These are phyloP conservation scores for Bipolaris victoriae DNA, from an alignment of 2,329 filamentous ascomycete genomes.

Conservation along the genomic window DNA sequence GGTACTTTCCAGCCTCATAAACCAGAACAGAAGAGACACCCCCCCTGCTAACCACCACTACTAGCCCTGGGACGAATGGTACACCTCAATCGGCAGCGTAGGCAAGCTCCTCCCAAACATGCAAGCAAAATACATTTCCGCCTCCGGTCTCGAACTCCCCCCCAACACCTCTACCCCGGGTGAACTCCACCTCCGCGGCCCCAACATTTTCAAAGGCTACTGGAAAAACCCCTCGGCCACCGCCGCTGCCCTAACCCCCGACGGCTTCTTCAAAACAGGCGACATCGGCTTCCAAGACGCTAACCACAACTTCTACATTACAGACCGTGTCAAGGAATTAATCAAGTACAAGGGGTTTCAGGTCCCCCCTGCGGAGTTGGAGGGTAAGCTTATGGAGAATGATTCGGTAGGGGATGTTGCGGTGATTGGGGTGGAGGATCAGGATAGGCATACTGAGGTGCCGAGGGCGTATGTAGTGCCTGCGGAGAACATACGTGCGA, in stretches of 20 bases:
- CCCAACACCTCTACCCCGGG: constrained; percentile 58
- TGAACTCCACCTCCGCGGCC: constrained; percentile 71
- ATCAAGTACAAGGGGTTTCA: constrained; percentile 44
- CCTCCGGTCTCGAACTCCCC: constrained; percentile 62
- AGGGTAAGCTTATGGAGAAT: constrained; percentile 36
- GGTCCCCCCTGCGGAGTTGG: constrained; percentile 38
- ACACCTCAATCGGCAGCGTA: constrained; percentile 67
- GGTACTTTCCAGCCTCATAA: constrained; percentile 10
- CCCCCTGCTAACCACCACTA: not conserved
- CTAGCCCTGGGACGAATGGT: constrained; percentile 36
- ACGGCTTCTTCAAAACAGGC: constrained; percentile 63
- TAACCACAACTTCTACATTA: constrained; percentile 39
- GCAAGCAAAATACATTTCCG: constrained; percentile 76
- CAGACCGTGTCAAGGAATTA: constrained; percentile 40
- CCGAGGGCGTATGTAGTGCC: constrained; percentile 39
- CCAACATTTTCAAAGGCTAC: constrained; percentile 80
- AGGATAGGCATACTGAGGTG: constrained; percentile 35
- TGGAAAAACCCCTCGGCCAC: constrained; percentile 74
- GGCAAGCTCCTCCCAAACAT: constrained; percentile 79
- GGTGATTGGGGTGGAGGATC: constrained; percentile 36
- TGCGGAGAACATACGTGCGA: constrained; percentile 8
- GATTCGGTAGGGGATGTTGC: constrained; percentile 35
- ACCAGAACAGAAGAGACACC: too few species aligned
- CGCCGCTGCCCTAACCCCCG: constrained; percentile 69
- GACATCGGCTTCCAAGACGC: constrained; percentile 38